These are phyloP conservation scores for Thraustochytrium sp. DNA, from an alignment of 352 stramenopile genomes.

Conservation along the genomic window DNA sequence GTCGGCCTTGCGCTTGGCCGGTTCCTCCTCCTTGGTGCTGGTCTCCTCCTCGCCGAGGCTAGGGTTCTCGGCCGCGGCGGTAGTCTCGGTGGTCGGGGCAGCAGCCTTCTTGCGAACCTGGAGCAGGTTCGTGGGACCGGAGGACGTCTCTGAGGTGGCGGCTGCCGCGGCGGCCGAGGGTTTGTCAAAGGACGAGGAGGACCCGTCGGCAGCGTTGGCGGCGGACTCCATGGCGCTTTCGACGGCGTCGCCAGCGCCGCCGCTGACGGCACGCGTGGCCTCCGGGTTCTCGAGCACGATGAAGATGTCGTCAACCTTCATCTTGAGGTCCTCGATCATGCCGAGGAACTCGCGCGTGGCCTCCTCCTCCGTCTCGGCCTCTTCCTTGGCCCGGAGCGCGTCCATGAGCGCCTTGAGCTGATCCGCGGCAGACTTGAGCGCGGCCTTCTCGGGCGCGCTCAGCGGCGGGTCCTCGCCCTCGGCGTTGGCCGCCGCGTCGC, in stretches of 20 bases:
- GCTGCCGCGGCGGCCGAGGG: neutral
- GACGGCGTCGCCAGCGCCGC: neutral
- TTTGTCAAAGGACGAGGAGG: conserved; percentile 5
- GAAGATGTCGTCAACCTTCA: conserved; percentile 40
- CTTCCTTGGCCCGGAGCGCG: neutral
- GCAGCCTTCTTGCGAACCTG: conserved; percentile 26
- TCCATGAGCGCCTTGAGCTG: neutral
- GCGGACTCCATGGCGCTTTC: conserved; percentile 5
- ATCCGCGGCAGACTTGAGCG: neutral
- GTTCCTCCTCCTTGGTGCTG: neutral
- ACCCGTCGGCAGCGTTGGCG: neutral
- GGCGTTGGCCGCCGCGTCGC: neutral
- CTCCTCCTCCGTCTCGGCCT: neutral
- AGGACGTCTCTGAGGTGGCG: neutral
- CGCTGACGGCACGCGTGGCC: neutral
- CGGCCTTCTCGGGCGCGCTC: neutral
- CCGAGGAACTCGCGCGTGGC: neutral
- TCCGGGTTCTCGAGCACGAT: conserved; percentile 36
- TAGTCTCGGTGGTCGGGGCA: neutral
- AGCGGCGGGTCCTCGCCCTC: neutral
- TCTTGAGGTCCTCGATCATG: conserved; percentile 36
- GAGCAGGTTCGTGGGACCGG: conserved; percentile 27
- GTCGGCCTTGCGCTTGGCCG: conserved; percentile 9
- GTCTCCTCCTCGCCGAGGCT: neutral
- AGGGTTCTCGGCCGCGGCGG: neutral